Base-by-base conservation (phyloP, 106 monocot species). In the Dendrobium chrysotoxum region DNA sequence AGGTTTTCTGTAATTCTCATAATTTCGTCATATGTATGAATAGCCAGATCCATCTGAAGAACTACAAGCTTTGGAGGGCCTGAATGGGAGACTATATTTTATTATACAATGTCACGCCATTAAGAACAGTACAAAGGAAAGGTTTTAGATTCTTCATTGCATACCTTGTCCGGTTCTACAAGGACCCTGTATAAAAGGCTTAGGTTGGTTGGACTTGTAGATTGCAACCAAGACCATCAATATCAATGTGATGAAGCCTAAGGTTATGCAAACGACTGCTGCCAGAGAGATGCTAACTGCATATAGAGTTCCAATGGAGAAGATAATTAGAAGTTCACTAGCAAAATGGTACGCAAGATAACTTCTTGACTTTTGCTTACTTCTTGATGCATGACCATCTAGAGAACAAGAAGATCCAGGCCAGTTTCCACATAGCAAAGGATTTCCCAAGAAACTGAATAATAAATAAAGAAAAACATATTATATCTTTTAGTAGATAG, bases 31-130 rank as follows among this genome's bases (percentile, higher is more conserved):
- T 99, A 99, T 20, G 95, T 88, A 74, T 95, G 89, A 44, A 93
- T 83, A 28, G 99, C 95, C 85, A 99, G 88, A 81, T 95, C 99
- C 95, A 99, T 95, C 72, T 93, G 91, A 75, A 99, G 99, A n/a
- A 86, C 81, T 47, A 99, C 83, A 39, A 99, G 81, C 61, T 95
- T 95, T 64, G 95, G 99, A 35, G 91, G 91, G 13, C 87, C 98
- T 96, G 82, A 54, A 38, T 8, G 54, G 57, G 68, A 80, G 35
- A 23, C 30, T 2, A 40, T 3, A 13, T 83, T 23, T 12, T 11
- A 73, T 72, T 7, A 50, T 5, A 54, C 38, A 40, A 18, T 23
- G 54, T 40, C 55, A 75, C 28, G 38, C 15, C 15, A 45, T 2
- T 68, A 50, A 67, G 18, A 23, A 17, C 11, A 80, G 42, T 66